Evolutionary conservation across 345 rosid species (phyloP), one percentile per base, ranked within the genome.

Genomic region (Garcia nutans): DNA sequence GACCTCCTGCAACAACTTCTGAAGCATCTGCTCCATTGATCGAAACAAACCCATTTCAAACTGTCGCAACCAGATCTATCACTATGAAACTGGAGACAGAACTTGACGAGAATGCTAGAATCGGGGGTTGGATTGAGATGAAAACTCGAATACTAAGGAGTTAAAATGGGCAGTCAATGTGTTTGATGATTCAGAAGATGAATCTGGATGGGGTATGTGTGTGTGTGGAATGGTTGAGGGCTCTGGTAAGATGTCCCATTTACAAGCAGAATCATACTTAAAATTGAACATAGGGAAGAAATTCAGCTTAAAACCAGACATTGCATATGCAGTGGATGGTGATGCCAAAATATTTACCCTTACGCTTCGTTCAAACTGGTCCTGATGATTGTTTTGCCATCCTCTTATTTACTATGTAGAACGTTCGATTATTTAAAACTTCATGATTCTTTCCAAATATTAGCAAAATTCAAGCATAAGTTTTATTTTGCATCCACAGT

Each of bases 51-150:
- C 73, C 42, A 49, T 71, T 13, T 63, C 75, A 71, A 67, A 76
- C 23, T 45, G 60, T 75, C 72, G 76, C 83, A 8, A 79, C 81
- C 19, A 79, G 87, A 16, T 85, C 85, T 44, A 63, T 95, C 16
- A 91, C 93, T 55, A 63, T 95, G 82, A 87, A 81, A 87, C 76
- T 93, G 81, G 97, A 91, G 62, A 82, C 92, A 44, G 83, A 81
- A 76, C 73, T 93, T 61, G 92, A 89, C 33, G 97, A 88, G 80
- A 71, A 47, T 52, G 85, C 90, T 0, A 91, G 77, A 78, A 49
- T 95, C 55, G 87, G 86, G 4, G 91, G 91, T 76, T 93, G 99
- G 99, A 68, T 91, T 70, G 94, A 95, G 86, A 80, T 88, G 87
- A 83, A 88, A 84, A 82, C 26, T 80, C 86, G 1, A 80, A 83